These are phyloP conservation scores for Mucor mucedo DNA, from an alignment of 371 early-diverging fungal species.

Conservation along the genomic window DNA sequence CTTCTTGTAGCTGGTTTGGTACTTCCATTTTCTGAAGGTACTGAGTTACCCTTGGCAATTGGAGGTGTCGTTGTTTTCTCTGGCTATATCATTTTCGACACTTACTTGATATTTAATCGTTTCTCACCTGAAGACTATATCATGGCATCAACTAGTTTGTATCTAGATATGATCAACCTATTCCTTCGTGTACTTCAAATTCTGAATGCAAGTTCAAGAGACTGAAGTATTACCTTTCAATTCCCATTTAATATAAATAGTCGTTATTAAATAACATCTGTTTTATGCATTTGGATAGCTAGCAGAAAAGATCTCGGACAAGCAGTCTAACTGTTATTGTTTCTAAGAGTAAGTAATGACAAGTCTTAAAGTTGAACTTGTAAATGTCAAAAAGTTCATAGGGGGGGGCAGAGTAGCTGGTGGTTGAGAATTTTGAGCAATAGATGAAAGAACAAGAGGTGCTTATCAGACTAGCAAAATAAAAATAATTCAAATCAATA, in stretches of 20 bases:
- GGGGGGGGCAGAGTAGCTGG: no score
- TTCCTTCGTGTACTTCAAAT: slow-evolving; percentile 75
- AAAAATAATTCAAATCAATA: no score
- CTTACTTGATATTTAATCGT: slow-evolving; percentile 69
- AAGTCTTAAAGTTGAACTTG: no score
- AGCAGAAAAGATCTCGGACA: no score
- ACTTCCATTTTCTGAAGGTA: slow-evolving; percentile 61
- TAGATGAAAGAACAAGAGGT: no score
- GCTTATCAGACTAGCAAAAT: no score
- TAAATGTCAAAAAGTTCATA: no score
- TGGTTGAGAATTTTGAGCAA: no score
- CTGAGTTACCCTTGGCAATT: slow-evolving; percentile 65
- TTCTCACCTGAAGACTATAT: slow-evolving; percentile 79
- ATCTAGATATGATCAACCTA: slow-evolving; percentile 81
- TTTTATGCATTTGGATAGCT: no score
- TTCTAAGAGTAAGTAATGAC: no score
- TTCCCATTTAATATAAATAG: not conserved
- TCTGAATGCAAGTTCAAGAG: slow-evolving; percentile 25
- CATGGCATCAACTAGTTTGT: slow-evolving; percentile 70
- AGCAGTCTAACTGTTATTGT: no score
- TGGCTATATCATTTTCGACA: slow-evolving; percentile 75
- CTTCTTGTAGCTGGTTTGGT: slow-evolving; percentile 65
- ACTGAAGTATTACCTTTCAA: not conserved
- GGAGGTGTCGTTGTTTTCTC: slow-evolving; percentile 71
- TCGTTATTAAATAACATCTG: no score